These are phyloP conservation scores for Xylariomycetidae sp. DNA, from an alignment of 2,329 filamentous ascomycete species.

Conservation along the genomic window DNA sequence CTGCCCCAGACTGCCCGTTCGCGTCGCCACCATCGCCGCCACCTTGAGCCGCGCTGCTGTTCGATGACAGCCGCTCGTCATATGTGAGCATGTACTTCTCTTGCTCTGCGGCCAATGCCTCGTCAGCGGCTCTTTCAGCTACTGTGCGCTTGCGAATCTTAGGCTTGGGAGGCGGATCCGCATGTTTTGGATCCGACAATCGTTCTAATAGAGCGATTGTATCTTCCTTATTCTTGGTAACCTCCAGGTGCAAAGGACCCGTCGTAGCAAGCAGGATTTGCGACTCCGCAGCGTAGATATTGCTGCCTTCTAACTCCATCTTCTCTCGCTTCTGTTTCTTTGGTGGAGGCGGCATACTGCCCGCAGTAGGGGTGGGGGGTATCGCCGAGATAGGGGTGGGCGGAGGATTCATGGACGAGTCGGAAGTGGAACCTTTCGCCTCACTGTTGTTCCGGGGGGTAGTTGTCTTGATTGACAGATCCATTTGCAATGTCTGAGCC, in stretches of 20 bases:
- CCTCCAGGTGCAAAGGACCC: constrained; percentile 70
- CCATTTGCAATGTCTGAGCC: constrained; percentile 64
- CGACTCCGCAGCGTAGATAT: constrained; percentile 69
- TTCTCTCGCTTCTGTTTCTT: constrained; percentile 65
- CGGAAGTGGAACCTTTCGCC: constrained; percentile 22
- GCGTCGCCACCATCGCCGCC: constrained; percentile 57
- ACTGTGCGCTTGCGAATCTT: constrained; percentile 91
- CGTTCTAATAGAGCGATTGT: constrained; percentile 65
- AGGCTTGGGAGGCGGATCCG: constrained; percentile 68
- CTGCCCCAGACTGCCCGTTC: constrained; percentile 64
- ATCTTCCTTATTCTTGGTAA: constrained; percentile 62
- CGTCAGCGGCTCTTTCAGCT: constrained; percentile 90
- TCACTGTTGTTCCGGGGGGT: constrained; percentile 53
- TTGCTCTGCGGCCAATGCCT: constrained; percentile 81
- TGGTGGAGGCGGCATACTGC: constrained; percentile 52
- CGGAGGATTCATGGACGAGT: constrained; percentile 50
- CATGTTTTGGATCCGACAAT: constrained; percentile 71
- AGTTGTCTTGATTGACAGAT: constrained; percentile 68
- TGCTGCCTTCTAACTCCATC: constrained; percentile 69
- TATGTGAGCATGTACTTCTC: constrained; percentile 90
- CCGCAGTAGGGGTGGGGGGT: constrained; percentile 55
- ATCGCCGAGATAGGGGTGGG: constrained; percentile 59
- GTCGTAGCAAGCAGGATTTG: constrained; percentile 68
- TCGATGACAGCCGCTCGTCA: constrained; percentile 72
- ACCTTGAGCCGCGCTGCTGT: constrained; percentile 49